These are phyloP conservation scores for Phaeosphaeriaceae sp. DNA, from an alignment of 2,329 filamentous ascomycete genomes.

Conservation along the genomic window DNA sequence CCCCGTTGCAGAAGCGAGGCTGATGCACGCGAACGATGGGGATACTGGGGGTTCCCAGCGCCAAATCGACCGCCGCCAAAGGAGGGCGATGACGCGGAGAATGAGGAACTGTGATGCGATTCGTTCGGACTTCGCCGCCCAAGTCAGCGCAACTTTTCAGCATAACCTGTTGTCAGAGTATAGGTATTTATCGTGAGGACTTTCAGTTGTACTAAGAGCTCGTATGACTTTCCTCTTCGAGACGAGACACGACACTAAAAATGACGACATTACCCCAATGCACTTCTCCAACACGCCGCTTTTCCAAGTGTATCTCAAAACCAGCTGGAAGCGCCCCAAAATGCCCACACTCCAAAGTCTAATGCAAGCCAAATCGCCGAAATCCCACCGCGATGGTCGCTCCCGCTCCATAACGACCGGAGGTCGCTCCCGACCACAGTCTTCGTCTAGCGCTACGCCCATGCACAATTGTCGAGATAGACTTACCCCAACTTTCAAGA, in stretches of 20 bases:
- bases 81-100: neutral
- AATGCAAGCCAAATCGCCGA: neutral
- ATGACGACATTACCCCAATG: neutral
- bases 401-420: neutral
- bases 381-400: neutral
- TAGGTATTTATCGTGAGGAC: neutral
- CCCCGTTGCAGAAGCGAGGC: conserved; percentile 52
- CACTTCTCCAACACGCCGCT: neutral
- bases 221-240: neutral
- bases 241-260: neutral
- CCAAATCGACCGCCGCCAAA: neutral
- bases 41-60: conserved; percentile 33
- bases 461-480: neutral
- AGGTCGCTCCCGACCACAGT: neutral
- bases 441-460: neutral
- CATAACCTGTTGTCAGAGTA: neutral
- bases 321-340: neutral
- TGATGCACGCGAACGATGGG: conserved; percentile 10
- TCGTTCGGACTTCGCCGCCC: neutral
- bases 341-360: neutral
- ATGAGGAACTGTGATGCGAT: neutral
- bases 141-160: neutral
- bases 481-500: neutral
- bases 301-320: neutral
- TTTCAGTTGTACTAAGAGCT: neutral